Conservation (phyloP, 352 stramenopile genomes). For the Blastocystis sp. region DNA sequence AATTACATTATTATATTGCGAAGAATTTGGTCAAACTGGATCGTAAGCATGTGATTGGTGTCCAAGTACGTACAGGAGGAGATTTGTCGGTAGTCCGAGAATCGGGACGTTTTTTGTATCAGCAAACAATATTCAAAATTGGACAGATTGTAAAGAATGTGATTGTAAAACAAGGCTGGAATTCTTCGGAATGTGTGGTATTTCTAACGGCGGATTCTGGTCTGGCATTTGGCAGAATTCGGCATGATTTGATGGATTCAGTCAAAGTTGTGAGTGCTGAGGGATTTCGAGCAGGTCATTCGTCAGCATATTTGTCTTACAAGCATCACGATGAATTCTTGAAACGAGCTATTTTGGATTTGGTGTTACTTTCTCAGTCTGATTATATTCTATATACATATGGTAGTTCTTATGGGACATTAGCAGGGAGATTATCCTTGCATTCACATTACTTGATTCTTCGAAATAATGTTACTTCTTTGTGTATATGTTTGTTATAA, state of each 20-base stretch:
- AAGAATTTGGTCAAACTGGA: background rate
- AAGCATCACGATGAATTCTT: background rate
- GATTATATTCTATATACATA: constrained; percentile 23
- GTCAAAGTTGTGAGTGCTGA: background rate
- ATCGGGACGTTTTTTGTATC: background rate
- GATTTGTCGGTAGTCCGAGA: background rate
- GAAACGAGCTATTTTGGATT: constrained; percentile 36
- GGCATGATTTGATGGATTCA: background rate
- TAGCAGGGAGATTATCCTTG: background rate
- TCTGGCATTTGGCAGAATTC: background rate
- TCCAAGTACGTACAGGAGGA: constrained; percentile 30
- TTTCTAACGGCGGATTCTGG: constrained; percentile 32
- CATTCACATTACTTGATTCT: background rate
- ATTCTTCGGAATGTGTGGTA: background rate
- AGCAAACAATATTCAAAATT: background rate
- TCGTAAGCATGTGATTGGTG: background rate
- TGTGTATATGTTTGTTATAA: no score
- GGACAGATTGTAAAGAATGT: background rate
- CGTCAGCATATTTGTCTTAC: background rate
- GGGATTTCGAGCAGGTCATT: constrained; percentile 1
- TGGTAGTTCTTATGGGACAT: constrained; percentile 16
- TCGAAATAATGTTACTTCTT: no score
- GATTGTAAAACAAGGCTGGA: background rate
- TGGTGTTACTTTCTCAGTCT: background rate
- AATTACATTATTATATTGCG: background rate